Evolutionary conservation across 305 asterid genomes (phyloP), one percentile per base, ranked within the genome.

Genomic region (Solanum hybrid): DNA sequence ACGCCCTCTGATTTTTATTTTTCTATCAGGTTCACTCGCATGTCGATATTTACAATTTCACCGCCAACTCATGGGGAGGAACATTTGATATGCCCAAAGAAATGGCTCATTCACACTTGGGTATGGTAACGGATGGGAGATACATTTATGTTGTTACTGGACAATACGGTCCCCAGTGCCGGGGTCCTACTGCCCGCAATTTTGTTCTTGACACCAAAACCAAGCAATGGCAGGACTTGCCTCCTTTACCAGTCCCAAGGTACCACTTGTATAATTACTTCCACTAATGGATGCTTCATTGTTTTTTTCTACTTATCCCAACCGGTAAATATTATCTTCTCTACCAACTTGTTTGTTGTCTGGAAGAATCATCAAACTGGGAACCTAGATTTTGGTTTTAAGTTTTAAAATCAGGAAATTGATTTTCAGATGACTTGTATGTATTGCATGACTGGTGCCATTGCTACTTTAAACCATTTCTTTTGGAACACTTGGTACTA

Each of bases 51-150:
- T 97, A 95, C 95, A 97, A 96, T 92, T 96, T 97, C 93, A 93
- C 98, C 2, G 94, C 95, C 90, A 94, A 97, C 93, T 93, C 98
- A 5, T 97, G 99, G 99, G 97, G 97, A 78, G 98, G 93, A 91
- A 95, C 97, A 93, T 96, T 97, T 73, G 98, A 96, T 90, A 96
- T 96, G 98, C 99, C 99, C n/a, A 95, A 96, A 91, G 95, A 97
- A 91, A 97, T 97, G 99, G 99, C 98, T 2, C 98, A 97, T 93
- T 97, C 99, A 8, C 99, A 97, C 94, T 95, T 97, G 93, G 99
- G 99, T 89, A 96, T 96, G 98, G 99, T 93, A 57, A 96, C 99
- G 6, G 98, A 97, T 93, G 99, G 98, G 73, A 95, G 98, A 93
- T 96, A 96, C 90, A 95, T 97, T 88, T 96, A 96, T 91, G 92